phyloP scores from a whole-genome alignment of 169 alveolate species.

The Eimeria acervulina region DNA sequence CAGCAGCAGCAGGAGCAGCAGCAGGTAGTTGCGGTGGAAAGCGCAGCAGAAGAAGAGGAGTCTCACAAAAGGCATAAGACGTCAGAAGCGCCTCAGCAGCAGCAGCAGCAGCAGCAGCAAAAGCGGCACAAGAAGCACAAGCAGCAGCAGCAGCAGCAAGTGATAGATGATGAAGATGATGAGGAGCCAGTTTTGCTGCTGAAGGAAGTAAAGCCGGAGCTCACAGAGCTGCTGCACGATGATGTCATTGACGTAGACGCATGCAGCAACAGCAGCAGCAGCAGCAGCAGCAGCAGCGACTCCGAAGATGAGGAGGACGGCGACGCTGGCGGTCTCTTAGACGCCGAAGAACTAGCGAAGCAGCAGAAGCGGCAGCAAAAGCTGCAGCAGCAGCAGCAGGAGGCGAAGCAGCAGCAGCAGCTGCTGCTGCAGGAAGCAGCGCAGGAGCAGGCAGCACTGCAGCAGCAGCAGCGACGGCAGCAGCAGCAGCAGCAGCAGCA shows the following conservation, averaged over 20 bases:
- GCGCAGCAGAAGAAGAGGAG: background rate
- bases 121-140: too few species aligned
- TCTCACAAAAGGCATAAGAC: background rate
- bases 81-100: background rate
- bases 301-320: background rate
- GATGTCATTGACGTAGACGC: slow-evolving; percentile 25
- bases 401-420: too few species aligned
- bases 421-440: too few species aligned
- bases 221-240: slow-evolving; percentile 9
- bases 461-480: slow-evolving; percentile 29
- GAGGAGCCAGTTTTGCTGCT: background rate
- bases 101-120: too few species aligned
- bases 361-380: background rate
- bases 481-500: slow-evolving; percentile 42
- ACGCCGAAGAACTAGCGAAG: background rate
- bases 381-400: too few species aligned
- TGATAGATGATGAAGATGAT: background rate
- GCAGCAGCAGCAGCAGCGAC: slow-evolving; percentile 9
- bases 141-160: too few species aligned
- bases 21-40: background rate
- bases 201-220: slow-evolving; percentile 7
- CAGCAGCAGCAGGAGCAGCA: too few species aligned
- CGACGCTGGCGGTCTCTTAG: background rate
- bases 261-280: slow-evolving; percentile 43
- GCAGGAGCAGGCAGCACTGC: background rate